phyloP scores from a whole-genome alignment of 1,284 basidiomycete species.

The Puccinia novopanici region DNA sequence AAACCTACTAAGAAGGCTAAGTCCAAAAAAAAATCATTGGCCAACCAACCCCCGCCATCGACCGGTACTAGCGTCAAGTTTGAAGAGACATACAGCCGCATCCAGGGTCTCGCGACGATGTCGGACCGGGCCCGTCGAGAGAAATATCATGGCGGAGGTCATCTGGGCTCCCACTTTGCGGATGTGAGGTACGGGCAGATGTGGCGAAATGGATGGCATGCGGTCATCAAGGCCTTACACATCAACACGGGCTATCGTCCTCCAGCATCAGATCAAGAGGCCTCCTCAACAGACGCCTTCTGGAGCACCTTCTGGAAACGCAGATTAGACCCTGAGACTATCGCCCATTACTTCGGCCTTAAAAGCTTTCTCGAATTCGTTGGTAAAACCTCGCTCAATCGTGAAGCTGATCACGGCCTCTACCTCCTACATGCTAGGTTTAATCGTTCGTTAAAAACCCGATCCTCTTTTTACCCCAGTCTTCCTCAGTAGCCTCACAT shows the following conservation, averaged over 20 bases:
- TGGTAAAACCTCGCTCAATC: slow-evolving; percentile 46
- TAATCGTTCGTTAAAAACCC: slow-evolving; percentile 37
- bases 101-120: slow-evolving; percentile 37
- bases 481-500: background rate
- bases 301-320: slow-evolving; percentile 49
- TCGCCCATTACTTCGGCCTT: slow-evolving; percentile 49
- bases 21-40: slow-evolving; percentile 34
- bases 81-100: slow-evolving; percentile 28
- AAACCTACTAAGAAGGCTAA: slow-evolving; percentile 48
- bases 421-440: slow-evolving; percentile 46
- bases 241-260: slow-evolving; percentile 50
- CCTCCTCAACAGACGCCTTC: slow-evolving; percentile 28
- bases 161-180: slow-evolving; percentile 39
- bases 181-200: slow-evolving; percentile 45
- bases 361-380: slow-evolving; percentile 44
- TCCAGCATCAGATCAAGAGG: background rate
- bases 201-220: slow-evolving; percentile 49
- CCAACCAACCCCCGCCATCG: slow-evolving; percentile 17
- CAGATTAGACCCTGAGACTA: slow-evolving; percentile 38
- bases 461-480: background rate
- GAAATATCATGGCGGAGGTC: slow-evolving; percentile 41
- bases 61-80: slow-evolving; percentile 44
- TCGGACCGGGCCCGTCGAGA: slow-evolving; percentile 43
- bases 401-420: slow-evolving; percentile 48
- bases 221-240: slow-evolving; percentile 45